Evolutionary conservation across 2,329 filamentous ascomycete genomes (phyloP), one percentile per base, ranked within the genome.

Genomic region (Colletotrichum sp.): DNA sequence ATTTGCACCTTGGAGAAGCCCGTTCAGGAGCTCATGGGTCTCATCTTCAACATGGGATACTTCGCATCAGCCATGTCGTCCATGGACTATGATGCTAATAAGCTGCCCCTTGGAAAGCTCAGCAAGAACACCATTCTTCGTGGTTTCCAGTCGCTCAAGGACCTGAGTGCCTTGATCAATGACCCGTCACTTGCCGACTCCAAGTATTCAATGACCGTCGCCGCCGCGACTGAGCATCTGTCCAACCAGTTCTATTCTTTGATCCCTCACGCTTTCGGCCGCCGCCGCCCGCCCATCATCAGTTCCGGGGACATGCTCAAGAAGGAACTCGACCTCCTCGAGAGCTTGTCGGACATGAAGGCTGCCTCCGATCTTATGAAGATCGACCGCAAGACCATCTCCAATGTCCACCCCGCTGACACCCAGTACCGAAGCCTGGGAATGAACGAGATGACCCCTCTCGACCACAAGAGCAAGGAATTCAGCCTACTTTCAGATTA

Each of bases 321-420:
- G 85, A 90, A 86, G 79, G 95, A 98, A 84, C 90, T 96, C 79
- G 93, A 95, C 60, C 89, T 98, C 78, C 90, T 98, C 1, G 95
- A 98, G 80, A 94, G 92, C 76, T 86, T 98, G 82, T 93, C 92
- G 3, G 95, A 97, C 80, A 96, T 98, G 94, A 96, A 96, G 84
- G 93, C 95, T 75, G 93, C 95, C 3, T 91, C 92, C 26, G 90
- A 93, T 30, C 94, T 98, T 81, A 93, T 98, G 90, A 96, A 95
- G 84, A 86, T 88, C 6, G 90, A 92, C 48, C 84, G 82, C 60
- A 86, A 87, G 77, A 71, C 30, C 12, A 28, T 52, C 6, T 52
- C 63, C 9, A 87, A 89, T 72, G 80, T 95, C 18, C 91, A 96
- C 79, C 86, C 88, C 16, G 88, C 96, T 8, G 95, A 98, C 82